A percentile compares a stretch with the other conserved stretches of the same genome.
phyloP scores from a whole-genome alignment of 371 early-diverging fungal species.

The Mortierella sp. region DNA sequence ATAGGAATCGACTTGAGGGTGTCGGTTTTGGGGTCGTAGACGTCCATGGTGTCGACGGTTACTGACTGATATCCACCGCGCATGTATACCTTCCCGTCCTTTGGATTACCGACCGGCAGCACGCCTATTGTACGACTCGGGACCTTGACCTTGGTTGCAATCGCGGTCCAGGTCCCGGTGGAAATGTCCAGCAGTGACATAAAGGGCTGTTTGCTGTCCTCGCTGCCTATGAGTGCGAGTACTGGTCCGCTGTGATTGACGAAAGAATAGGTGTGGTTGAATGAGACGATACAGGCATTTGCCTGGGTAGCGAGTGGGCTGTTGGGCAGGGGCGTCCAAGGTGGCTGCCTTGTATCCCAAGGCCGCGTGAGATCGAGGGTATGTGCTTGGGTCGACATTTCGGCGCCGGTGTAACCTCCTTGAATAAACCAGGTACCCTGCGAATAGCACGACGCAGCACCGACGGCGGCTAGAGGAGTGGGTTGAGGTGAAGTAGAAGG shows the following conservation, averaged over 20 bases:
- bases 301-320: slow-evolving; percentile 5
- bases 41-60: slow-evolving; percentile 18
- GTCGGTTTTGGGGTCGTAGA: slow-evolving; percentile 26
- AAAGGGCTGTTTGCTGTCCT: slow-evolving; percentile 4
- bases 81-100: slow-evolving; percentile 34
- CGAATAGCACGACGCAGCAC: slow-evolving; percentile 15
- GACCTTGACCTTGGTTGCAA: slow-evolving; percentile 2
- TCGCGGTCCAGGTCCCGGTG: slow-evolving; percentile 13
- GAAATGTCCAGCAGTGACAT: slow-evolving; percentile 18
- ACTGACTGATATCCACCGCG: slow-evolving; percentile 27
- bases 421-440: slow-evolving; percentile 32
- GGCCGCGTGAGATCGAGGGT: slow-evolving; percentile 24
- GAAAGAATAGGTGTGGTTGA: slow-evolving; percentile 6
- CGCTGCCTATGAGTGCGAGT: slow-evolving; percentile 19
- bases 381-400: background rate
- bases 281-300: slow-evolving; percentile 3
- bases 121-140: slow-evolving; percentile 14
- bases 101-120: slow-evolving; percentile 10
- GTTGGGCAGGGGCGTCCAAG: slow-evolving; percentile 18
- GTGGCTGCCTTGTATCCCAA: slow-evolving; percentile 10
- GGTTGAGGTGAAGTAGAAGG: background rate
- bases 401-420: slow-evolving; percentile 5
- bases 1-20: slow-evolving; percentile 7
- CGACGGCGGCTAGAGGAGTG: slow-evolving; percentile 3
- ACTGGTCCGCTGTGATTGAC: slow-evolving; percentile 1